Base-by-base conservation (phyloP, 108 stramenopile species). In the Discostella pseudostelligera region DNA sequence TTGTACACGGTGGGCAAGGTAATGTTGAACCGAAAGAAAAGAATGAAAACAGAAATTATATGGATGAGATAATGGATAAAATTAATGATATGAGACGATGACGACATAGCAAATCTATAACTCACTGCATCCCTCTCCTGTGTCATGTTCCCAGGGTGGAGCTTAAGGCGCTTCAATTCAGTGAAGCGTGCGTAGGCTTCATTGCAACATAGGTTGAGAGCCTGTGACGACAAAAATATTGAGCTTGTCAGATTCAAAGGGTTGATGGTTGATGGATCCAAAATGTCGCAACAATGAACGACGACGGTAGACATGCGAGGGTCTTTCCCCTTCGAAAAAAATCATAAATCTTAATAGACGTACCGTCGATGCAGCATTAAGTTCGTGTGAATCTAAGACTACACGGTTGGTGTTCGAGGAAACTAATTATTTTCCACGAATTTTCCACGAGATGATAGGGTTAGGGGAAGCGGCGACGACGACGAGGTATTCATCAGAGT, bases 41-140 rank as follows among this genome's bases (percentile, higher is more conserved):
- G 2, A 50, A 25, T 8, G 49, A 22, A 5, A 8, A 9, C 14
- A 26, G 19, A 19, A 21, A 57, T 48, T 32, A 43, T 28, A 59
- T 43, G 24, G 0, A 32, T 12, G 9, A 53, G 24, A 14, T 29
- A 43, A 11, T 22, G 1, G 40, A 44, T 10, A 48, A 14, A 40
- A 53, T 36, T 45, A 1, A 62, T 62, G 28, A 22, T 24, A 35
- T 54, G 4, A 57, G 37, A 74, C n/a, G n/a, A n/a, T n/a, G n/a
- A n/a, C n/a, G n/a, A n/a, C n/a, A n/a, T n/a, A n/a, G n/a, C n/a
- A n/a, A n/a, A n/a, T n/a, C n/a, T n/a, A n/a, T n/a, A n/a, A n/a
- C 74, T 75, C 47, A 75, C 74, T 35, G 66, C 74, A 56, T 75
- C 74, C 57, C 74, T 61, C 56, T 75, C 74, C 26, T 61, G 62